A percentile compares a stretch with the other conserved stretches of the same genome.
Evolutionary conservation across 176 grass and related monocot genomes (phyloP).

Genomic region (Pontederia paniculata): DNA sequence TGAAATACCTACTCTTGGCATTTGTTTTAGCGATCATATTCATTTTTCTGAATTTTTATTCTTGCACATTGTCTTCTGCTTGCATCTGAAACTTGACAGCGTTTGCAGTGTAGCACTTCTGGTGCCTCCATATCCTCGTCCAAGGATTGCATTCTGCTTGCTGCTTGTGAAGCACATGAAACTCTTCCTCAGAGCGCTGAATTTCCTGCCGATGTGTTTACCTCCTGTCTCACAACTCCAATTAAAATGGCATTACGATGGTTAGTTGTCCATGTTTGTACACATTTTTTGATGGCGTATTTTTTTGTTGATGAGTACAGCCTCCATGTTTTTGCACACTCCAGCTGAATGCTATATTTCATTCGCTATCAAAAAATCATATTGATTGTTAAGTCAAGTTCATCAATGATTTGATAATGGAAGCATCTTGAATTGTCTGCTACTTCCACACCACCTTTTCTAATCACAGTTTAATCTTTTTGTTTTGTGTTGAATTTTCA

Average conservation of each 20-base stretch:
- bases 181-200: slow-evolving; percentile 91
- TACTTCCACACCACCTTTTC: not conserved
- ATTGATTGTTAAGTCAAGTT: no score
- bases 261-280: slow-evolving; percentile 23
- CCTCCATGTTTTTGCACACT: no score
- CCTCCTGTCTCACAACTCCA: slow-evolving; percentile 84
- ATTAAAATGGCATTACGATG: slow-evolving; percentile 98
- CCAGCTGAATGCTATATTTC: no score
- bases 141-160: slow-evolving; percentile 97
- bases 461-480: not conserved
- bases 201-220: slow-evolving; percentile 95
- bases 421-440: no score
- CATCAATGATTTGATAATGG: no score
- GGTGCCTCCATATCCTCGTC: slow-evolving; percentile 43
- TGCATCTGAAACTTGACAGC: slow-evolving; percentile 8
- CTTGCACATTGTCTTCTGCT: slow-evolving; percentile 32
- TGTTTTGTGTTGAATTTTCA: slow-evolving; percentile 17
- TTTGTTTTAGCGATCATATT: not conserved
- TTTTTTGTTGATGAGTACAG: no score
- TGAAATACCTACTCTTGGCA: slow-evolving; percentile 11
- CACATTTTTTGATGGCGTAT: not conserved
- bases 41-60: slow-evolving; percentile 11
- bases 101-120: slow-evolving; percentile 49
- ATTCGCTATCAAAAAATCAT: no score
- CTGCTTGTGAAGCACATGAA: slow-evolving; percentile 86